Evolutionary conservation across 2,329 filamentous ascomycete genomes (phyloP).

Genomic region (Pleoardoris graminearum): DNA sequence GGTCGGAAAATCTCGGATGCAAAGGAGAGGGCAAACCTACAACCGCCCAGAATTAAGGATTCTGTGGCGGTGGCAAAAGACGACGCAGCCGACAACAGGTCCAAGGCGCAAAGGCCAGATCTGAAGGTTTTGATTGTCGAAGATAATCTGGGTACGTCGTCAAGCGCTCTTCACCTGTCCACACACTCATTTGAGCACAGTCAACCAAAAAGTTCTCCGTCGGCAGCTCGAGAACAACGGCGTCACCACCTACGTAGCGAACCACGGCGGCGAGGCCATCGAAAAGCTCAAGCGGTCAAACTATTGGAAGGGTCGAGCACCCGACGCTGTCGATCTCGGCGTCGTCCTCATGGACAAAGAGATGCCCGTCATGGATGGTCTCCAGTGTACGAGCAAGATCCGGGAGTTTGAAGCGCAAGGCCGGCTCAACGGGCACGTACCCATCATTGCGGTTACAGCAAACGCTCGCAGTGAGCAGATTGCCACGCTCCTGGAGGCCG

Average conservation of each 20-base stretch:
- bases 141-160: constrained; percentile 41
- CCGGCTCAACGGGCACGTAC: constrained; percentile 40
- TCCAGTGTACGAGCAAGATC: constrained; percentile 44
- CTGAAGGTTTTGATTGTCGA: constrained; percentile 49
- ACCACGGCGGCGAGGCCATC: constrained; percentile 55
- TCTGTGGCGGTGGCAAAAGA: constrained; percentile 33
- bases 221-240: constrained; percentile 55
- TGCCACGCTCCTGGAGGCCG: constrained; percentile 41
- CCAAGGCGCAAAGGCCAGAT: constrained; percentile 21
- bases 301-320: constrained; percentile 44
- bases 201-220: constrained; percentile 55
- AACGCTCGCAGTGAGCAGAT: constrained; percentile 49
- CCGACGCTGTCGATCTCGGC: constrained; percentile 31
- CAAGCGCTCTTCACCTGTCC: too few species aligned
- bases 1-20: constrained; percentile 36
- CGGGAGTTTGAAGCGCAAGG: constrained; percentile 43
- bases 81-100: constrained; percentile 4
- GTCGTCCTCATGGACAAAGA: constrained; percentile 47
- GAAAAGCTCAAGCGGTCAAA: constrained; percentile 49
- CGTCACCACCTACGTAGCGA: constrained; percentile 52
- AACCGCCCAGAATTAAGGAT: constrained; percentile 39
- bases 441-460: constrained; percentile 49
- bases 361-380: constrained; percentile 49
- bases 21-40: constrained; percentile 25
- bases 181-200: too few species aligned